phyloP scores from a whole-genome alignment of 2,329 filamentous ascomycete species.

The Colletotrichum sp. region DNA sequence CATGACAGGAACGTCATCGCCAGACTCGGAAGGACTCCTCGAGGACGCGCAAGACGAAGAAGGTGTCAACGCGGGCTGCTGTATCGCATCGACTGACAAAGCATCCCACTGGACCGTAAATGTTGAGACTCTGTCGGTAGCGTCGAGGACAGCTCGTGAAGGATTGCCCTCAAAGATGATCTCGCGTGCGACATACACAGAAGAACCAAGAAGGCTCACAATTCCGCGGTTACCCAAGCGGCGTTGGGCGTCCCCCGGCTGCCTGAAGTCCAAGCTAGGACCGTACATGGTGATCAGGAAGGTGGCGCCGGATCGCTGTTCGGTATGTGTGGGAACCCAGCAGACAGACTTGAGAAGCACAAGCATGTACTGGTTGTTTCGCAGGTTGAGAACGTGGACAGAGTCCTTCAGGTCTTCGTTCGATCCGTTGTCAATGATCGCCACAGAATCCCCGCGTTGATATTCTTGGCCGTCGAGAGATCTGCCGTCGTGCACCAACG shows the following conservation, averaged over 20 bases:
- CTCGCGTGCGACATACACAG: slow-evolving; percentile 11
- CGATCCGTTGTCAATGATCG: slow-evolving; percentile 14
- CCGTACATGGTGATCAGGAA: slow-evolving; percentile 19
- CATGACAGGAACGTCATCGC: slow-evolving; percentile 1
- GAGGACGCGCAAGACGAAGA: slow-evolving; percentile 16
- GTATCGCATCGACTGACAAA: not conserved
- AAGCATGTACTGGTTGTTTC: slow-evolving; percentile 15
- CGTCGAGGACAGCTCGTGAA: not conserved
- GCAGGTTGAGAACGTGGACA: slow-evolving; percentile 15
- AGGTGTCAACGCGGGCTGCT: slow-evolving; percentile 13
- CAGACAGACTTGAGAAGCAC: slow-evolving; percentile 12
- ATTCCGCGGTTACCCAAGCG: slow-evolving; percentile 16
- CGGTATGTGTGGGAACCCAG: slow-evolving; percentile 22
- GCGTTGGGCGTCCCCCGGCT: not conserved
- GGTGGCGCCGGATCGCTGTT: slow-evolving; percentile 16
- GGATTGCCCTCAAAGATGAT: slow-evolving; percentile 11
- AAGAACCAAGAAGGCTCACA: slow-evolving; percentile 10
- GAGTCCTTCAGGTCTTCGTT: not conserved
- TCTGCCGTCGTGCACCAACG: slow-evolving; percentile 11
- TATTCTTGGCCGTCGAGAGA: slow-evolving; percentile 17
- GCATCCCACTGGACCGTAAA: slow-evolving; percentile 18
- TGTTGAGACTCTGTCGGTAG: slow-evolving; percentile 2
- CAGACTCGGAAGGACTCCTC: slow-evolving; percentile 14
- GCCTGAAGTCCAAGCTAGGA: slow-evolving; percentile 7
- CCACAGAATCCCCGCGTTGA: slow-evolving; percentile 10